Conservation (phyloP, 805 yeast genomes). For the Starmerella stellata region DNA sequence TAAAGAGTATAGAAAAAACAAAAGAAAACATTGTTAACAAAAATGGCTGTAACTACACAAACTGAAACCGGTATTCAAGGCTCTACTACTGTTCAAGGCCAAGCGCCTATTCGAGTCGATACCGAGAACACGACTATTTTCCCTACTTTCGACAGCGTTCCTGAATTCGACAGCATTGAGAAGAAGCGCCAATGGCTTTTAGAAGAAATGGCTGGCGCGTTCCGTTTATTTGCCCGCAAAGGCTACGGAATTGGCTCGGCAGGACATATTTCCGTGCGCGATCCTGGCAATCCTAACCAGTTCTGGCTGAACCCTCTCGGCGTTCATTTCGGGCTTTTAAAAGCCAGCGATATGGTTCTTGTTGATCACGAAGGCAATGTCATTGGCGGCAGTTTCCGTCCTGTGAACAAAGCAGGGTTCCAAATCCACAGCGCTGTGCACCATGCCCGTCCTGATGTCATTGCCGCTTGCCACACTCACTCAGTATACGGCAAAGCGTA, state of each 20-base stretch:
- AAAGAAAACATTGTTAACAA: too few relatives aligned
- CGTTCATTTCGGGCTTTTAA: conserved; percentile 47
- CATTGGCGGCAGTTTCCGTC: conserved; percentile 38
- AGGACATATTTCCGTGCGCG: conserved; percentile 74
- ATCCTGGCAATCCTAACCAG: conserved; percentile 60
- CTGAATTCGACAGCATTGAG: conserved; percentile 10
- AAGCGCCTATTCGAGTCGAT: conserved; percentile 1
- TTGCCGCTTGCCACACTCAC: conserved; percentile 59
- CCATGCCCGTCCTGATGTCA: conserved; percentile 48
- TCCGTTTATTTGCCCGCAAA: conserved; percentile 62
- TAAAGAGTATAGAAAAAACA: too few relatives aligned
- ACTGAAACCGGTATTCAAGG: not conserved
- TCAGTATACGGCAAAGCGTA: conserved; percentile 48
- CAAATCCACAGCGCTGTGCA: conserved; percentile 52
- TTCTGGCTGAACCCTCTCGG: conserved; percentile 85
- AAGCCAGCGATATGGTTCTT: conserved; percentile 45
- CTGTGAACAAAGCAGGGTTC: conserved; percentile 53
- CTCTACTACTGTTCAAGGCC: not conserved
- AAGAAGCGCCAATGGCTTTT: conserved; percentile 18
- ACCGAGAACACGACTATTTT: conserved; percentile 3
- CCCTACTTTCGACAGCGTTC: conserved; percentile 13
- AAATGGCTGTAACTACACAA: not conserved
- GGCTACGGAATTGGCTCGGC: conserved; percentile 64
- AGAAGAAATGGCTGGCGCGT: conserved; percentile 70
- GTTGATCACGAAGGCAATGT: conserved; percentile 45